Evolutionary conservation across 352 stramenopile species (phyloP).

Genomic region (Globisporangium emineosum): DNA sequence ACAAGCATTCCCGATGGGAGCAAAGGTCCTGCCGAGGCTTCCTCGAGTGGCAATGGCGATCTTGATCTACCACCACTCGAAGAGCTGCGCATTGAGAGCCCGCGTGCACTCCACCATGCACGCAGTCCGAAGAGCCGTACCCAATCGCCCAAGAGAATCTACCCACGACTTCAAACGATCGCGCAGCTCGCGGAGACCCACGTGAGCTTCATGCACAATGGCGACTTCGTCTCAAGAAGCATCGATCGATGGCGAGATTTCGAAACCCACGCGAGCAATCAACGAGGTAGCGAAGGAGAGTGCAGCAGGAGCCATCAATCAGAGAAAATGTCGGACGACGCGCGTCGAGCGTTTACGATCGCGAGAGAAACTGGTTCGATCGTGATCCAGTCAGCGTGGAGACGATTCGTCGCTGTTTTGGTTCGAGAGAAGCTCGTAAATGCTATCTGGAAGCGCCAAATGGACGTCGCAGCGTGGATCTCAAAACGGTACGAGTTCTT

Average conservation of each 20-base stretch:
- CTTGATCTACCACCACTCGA: not conserved
- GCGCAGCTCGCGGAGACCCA: slow-evolving; percentile 36
- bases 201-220: slow-evolving; percentile 32
- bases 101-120: no score
- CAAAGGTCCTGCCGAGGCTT: not conserved
- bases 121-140: not conserved
- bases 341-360: slow-evolving; percentile 17
- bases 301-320: slow-evolving; percentile 4
- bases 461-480: slow-evolving; percentile 42
- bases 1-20: not conserved
- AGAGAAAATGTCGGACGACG: slow-evolving; percentile 16
- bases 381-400: slow-evolving; percentile 52
- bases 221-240: slow-evolving; percentile 47
- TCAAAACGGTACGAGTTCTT: slow-evolving; percentile 1
- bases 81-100: not conserved
- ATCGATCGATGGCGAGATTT: slow-evolving; percentile 37
- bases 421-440: slow-evolving; percentile 23
- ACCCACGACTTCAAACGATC: slow-evolving; percentile 43
- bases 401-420: slow-evolving; percentile 26
- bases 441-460: slow-evolving; percentile 36
- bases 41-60: not conserved
- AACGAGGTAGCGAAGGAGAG: not conserved
- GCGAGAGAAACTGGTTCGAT: slow-evolving; percentile 35
- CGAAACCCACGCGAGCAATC: not conserved
- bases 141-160: slow-evolving; percentile 9